Conservation (phyloP, 306 rosid genomes). For the Lablab purpureus region DNA sequence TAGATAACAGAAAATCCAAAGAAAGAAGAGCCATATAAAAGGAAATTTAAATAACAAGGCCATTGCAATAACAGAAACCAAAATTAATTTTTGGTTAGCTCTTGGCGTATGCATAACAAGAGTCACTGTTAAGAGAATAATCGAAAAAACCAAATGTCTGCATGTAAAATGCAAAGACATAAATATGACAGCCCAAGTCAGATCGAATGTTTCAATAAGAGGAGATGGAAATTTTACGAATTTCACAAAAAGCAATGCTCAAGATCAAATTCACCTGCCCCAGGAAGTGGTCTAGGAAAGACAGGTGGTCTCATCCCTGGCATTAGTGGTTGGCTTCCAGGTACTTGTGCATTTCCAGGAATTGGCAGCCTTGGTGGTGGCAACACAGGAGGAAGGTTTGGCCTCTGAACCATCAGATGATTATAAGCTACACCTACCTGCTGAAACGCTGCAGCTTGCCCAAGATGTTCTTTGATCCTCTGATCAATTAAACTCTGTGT, state of each 20-base stretch:
- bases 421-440: conserved; percentile 91
- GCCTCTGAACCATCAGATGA: conserved; percentile 78
- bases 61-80: conserved; percentile 3
- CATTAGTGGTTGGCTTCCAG: conserved; percentile 65
- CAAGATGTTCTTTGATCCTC: conserved; percentile 96
- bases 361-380: conserved; percentile 75
- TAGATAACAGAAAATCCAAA: background rate
- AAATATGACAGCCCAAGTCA: conserved; percentile 2
- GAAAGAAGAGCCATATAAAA: background rate
- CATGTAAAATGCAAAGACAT: conserved; percentile 25
- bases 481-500: conserved; percentile 95
- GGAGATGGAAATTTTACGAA: background rate
- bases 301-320: conserved; percentile 89
- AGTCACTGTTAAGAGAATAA: background rate
- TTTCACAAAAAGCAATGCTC: background rate
- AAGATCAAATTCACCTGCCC: conserved; percentile 62
- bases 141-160: background rate
- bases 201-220: conserved; percentile 30
- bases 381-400: conserved; percentile 75
- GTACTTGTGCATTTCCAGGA: conserved; percentile 60
- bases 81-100: background rate
- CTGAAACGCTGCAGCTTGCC: conserved; percentile 89
- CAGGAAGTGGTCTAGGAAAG: conserved; percentile 82
- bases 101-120: background rate
- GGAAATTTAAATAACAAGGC: conserved; percentile 14